Evolutionary conservation across 768 basidiomycete species (phyloP), one percentile per base, ranked within the genome.

Genomic region (Lactarius akahatsu): DNA sequence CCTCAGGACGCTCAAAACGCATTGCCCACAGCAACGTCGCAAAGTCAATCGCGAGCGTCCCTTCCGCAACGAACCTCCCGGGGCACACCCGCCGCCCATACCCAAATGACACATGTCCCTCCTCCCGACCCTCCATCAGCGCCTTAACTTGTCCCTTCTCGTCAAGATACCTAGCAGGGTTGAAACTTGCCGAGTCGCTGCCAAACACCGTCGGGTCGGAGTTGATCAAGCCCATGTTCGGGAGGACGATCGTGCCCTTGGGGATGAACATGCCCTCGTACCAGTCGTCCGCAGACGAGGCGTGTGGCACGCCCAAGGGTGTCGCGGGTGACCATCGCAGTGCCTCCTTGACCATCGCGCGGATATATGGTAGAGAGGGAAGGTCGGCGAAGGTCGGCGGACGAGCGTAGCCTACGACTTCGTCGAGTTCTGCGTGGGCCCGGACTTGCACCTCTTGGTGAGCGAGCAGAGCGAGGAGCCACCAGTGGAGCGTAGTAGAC

Each of bases 241-340:
- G n/a, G n/a, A 62, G 41, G 18, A 30, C 9, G 15, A 47, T 28
- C 11, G 50, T 50, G 50, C 50, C 13, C 0, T 50, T 50, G 23
- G 50, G 50, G 23, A 50, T 50, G 50, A 50, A 50, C 50, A 50
- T 26, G 23, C 23, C 50, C n/a, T 50, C 50, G 13, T 50, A 50
- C 50, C 50, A 50, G 50, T 50, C 50, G 13, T 50, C 50, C 2
- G 11, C 50, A 3, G 50, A 26, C 50, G 50, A 50, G 23, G 23
- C 50, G 11, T 50, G 50, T 4, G 23, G 13, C 13, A 47, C 13
- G 26, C 66, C 66, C 3, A 45, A 50, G 26, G 69, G 69, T 4
- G 63, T 2, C 40, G 58, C 40, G 52, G 38, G 50, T 1, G 56
- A 56, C 62, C 30, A 50, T 13, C 50, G 50, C 5, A 50, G 23